Evolutionary conservation across 2,329 filamentous ascomycete genomes (phyloP), one percentile per base, ranked within the genome.

Genomic region (Aspergillus sp.): DNA sequence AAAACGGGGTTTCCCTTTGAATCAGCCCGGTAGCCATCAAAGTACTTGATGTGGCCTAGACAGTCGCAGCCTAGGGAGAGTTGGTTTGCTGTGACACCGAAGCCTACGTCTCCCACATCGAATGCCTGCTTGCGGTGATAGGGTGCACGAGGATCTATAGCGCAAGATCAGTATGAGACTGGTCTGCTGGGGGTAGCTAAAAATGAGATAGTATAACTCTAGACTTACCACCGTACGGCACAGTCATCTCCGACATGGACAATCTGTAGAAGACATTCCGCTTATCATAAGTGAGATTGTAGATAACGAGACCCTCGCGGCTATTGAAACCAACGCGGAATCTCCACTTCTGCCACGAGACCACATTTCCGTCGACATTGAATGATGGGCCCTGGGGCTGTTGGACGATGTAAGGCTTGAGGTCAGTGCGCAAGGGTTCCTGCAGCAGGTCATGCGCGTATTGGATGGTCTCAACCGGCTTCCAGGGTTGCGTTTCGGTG

Each of bases 41-140:
- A 81, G 67, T 91, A 91, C 69, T 89, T 85, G 68, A 91, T 91
- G 10, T 86, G 85, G 1, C 88, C 88, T 0, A 91, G 80, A 68
- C 89, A 91, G 71, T 91, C 88, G 67, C 88, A 91, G 43, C 89
- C 89, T 0, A 91, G 80, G 63, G 88, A 84, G 2, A 91, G 80
- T 67, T 90, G 86, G 73, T 91, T 90, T 51, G 87, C 86, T 75
- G 87, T 89, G 57, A 87, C 81, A 32, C 88, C 88, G 8, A 87
- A 86, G 41, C 87, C 84, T 38, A 82, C 87, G 71, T 91, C 88
- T 32, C 89, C 89, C 8, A 90, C 80, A 69, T 91, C 88, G 66
- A 90, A 91, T 0, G 88, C 88, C 9, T 86, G 83, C 72, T 90
- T 91, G 74, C 87, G 87, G 76, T 90, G 87, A 75, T 82, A 90